Base-by-base conservation (phyloP, 2,329 filamentous ascomycete genomes). In the Pseudohalonectria lignicola region DNA sequence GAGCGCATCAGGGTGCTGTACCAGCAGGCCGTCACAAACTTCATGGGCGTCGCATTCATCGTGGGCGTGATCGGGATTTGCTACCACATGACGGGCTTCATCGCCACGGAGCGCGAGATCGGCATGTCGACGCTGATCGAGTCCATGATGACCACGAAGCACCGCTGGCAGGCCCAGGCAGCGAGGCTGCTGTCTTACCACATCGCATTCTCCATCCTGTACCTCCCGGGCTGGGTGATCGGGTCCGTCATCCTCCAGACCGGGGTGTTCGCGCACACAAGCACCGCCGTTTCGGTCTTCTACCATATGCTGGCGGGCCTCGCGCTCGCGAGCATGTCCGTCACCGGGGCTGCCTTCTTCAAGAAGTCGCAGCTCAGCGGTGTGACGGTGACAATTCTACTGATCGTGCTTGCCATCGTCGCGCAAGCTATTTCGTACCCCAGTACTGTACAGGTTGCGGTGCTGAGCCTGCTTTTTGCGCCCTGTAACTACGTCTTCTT, bases 401-500 rank as follows among this genome's bases (percentile, higher is more conserved):
- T 76, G 11, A 70, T 93, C 19, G 60, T 93, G 2, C 66, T 95
- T 1, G 87, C 82, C 13, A 83, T 95, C 47, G 65, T 94, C 17
- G 80, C 86, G 0, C 88, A 95, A 57, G 76, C 86, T 13, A 64
- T 85, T 15, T 76, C 71, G 0, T 68, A 67, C 1, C 75, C 76
- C 4, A 64, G 61, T 8, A 83, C 79, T 1, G 76, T 63, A 2
- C 69, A 76, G 1, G 82, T 90, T 3, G 69, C 73, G 5, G 63
- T 85, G 4, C 65, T 94, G 11, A 81, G 81, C 43, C 53, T 93
- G 12, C 57, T 95, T 0, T 95, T 95, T 53, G 75, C 86, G 1
- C 84, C 88, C 0, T 93, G 88, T 66, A 88, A 86, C 49, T 94
- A 86, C 52, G 82, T 90, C 12, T 87, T 80, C 54, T 92, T 90